Evolutionary conservation across 2,329 filamentous ascomycete species (phyloP), one percentile per base, ranked within the genome.

Genomic region (Mycosphaerelloides madeirae): DNA sequence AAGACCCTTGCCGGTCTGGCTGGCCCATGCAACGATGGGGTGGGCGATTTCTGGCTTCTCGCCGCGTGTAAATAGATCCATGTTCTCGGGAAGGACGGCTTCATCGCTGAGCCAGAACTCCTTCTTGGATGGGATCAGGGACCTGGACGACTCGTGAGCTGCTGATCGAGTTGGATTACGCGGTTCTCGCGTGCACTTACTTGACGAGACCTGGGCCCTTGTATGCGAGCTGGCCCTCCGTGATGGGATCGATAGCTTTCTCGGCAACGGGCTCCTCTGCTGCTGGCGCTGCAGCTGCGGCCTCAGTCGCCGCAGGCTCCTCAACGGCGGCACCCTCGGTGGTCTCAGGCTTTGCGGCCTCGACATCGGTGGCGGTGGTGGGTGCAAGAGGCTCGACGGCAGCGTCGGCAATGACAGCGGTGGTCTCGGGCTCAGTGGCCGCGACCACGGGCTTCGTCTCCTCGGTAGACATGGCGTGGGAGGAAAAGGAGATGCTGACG

Each of bases 1-100:
- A 15, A 97, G 84, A 64, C 93, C 93, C 77, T 95, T 95, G 68
- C 91, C 91, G 48, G 91, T 96, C 77, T 95, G 82, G 58, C 82
- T 83, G 53, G 91, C 88, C 88, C 93, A 96, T 29, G 93, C 85
- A 57, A 82, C 84, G 59, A 85, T 84, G 56, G 86, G 78, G 73
- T 94, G 84, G 50, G 85, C 84, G 55, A 83, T 76, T 42, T 83
- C 77, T 44, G 83, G 77, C 83, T 96, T 96, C 79, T 95, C 89
- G 62, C 81, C 83, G 72, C 89, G 87, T 59, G 94, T 77, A 75
- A 91, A 96, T 59, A 77, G 72, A 57, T 76, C 70, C 45, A 96
- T 78, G 64, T 84, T 77, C 71, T 91, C 84, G 59, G 80, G 71
- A 62, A 89, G 80, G 48, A 94, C 84, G 31, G 76, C 67, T 45